phyloP scores from a whole-genome alignment of 192 early-diverging fungal species.

The Dispira simplex region DNA sequence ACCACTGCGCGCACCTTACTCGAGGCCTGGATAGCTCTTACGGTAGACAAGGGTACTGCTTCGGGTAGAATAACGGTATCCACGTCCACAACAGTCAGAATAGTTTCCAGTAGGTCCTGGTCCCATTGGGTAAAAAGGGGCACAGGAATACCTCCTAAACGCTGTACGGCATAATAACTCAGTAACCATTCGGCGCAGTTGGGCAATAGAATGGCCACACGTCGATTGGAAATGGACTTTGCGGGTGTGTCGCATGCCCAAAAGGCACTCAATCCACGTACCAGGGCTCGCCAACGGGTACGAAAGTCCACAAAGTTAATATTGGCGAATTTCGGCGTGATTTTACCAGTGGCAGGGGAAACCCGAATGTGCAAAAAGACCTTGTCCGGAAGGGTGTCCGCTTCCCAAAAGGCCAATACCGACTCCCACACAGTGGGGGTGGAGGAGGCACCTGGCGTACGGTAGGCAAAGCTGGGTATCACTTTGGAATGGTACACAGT shows the following conservation, averaged over 20 bases:
- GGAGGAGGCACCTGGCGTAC: neutral
- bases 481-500: constrained; percentile 30
- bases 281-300: neutral
- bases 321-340: neutral
- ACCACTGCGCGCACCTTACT: neutral
- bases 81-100: neutral
- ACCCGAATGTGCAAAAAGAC: neutral
- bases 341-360: neutral
- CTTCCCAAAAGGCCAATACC: neutral
- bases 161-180: constrained; percentile 1
- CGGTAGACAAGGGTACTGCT: neutral
- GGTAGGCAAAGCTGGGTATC: too few relatives aligned
- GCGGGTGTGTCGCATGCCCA: neutral
- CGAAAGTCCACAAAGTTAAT: neutral
- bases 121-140: neutral
- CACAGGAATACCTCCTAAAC: neutral
- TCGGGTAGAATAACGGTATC: constrained; percentile 1
- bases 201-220: constrained; percentile 2
- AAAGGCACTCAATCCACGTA: neutral
- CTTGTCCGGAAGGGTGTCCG: neutral
- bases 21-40: neutral
- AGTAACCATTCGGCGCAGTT: constrained; percentile 3
- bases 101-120: neutral
- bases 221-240: neutral
- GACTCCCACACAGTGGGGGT: constrained; percentile 18